Percentiles rank a stretch among this genome's conserved stretches.
Evolutionary conservation across 192 early-diverging fungal genomes (phyloP).

Genomic region (Linnemannia exigua): DNA sequence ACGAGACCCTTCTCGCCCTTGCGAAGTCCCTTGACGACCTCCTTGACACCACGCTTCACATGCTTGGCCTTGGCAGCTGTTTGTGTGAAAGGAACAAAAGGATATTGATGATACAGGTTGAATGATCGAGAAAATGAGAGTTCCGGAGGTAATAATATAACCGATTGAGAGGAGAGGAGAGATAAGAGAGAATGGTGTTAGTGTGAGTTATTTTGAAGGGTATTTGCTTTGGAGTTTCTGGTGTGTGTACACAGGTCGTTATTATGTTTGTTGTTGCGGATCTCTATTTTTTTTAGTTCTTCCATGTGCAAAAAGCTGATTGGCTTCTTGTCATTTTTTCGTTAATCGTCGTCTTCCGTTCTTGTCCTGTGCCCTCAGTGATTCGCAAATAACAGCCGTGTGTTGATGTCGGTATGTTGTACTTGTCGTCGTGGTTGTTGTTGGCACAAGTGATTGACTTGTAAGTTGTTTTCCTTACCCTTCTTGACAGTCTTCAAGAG

Average conservation of each 20-base stretch:
- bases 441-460: not conserved
- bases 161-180: not conserved
- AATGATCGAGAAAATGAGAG: not conserved
- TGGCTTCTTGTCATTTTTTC: not conserved
- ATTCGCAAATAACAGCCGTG: not conserved
- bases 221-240: not conserved
- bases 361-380: not conserved
- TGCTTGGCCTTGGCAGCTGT: slow-evolving; percentile 88
- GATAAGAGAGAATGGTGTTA: not conserved
- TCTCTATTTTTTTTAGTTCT: not conserved
- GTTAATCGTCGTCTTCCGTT: not conserved
- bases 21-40: slow-evolving; percentile 95
- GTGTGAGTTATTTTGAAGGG: not conserved
- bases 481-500: slow-evolving; percentile 92
- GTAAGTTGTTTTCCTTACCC: slow-evolving; percentile 70
- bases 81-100: not conserved
- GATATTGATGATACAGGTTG: not conserved
- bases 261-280: not conserved
- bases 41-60: slow-evolving; percentile 96
- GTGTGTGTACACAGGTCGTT: not conserved
- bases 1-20: slow-evolving; percentile 97
- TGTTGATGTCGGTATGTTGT: not conserved
- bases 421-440: too few relatives aligned
- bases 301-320: not conserved
- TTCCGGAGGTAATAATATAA: not conserved